A percentile compares a stretch with the other conserved stretches of the same genome.
phyloP scores from a whole-genome alignment of 257 asterid genomes.

The Linaria vulgaris region DNA sequence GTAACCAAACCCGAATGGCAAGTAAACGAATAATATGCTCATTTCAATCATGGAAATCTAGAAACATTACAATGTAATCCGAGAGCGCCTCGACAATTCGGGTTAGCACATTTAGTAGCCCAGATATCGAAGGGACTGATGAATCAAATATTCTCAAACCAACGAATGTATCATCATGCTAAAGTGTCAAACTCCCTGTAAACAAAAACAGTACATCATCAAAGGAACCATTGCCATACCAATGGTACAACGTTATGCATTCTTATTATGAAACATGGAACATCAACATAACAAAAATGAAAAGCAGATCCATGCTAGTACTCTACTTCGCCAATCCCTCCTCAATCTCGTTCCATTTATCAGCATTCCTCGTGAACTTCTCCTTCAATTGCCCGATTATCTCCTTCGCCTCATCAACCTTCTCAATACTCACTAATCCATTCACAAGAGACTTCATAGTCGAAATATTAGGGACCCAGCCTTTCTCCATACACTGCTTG shows the following conservation, averaged over 20 bases:
- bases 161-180: not conserved
- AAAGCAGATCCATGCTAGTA: conserved; percentile 22
- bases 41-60: too few species aligned
- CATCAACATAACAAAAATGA: not conserved
- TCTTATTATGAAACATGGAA: conserved; percentile 22
- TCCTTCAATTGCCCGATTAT: conserved; percentile 54
- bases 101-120: not conserved
- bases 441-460: conserved; percentile 74
- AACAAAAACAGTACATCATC: conserved; percentile 11
- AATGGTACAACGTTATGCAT: conserved; percentile 9
- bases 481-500: conserved; percentile 49
- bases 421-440: conserved; percentile 59
- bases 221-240: not conserved
- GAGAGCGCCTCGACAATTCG: not conserved
- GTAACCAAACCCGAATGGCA: too few species aligned
- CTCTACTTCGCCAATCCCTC: conserved; percentile 55
- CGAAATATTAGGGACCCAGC: conserved; percentile 70
- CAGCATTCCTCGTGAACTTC: conserved; percentile 51
- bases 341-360: conserved; percentile 70
- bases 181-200: not conserved
- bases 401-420: conserved; percentile 60
- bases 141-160: not conserved
- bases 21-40: too few species aligned
- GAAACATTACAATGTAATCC: too few species aligned
- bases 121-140: not conserved